Evolutionary conservation across 1,139 yeast genomes (phyloP).

Genomic region (Groenewaldozyma sp.): DNA sequence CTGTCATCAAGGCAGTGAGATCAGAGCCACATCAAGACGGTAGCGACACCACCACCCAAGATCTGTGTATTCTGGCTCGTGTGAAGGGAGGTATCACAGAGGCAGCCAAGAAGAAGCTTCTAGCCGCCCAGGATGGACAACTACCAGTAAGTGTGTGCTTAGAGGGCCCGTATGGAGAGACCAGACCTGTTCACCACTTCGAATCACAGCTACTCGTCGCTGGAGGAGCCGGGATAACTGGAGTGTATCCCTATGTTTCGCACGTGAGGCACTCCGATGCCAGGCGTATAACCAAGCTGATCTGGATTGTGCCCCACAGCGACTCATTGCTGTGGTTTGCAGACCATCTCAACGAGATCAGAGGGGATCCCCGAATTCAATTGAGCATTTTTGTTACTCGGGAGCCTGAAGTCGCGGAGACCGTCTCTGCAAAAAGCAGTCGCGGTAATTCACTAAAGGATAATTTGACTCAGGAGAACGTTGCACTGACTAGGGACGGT

Average conservation of each 20-base stretch:
- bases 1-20: slow-evolving; percentile 31
- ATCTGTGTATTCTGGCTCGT: slow-evolving; percentile 10
- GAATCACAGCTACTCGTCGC: slow-evolving; percentile 43
- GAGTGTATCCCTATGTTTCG: slow-evolving; percentile 23
- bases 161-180: slow-evolving; percentile 52
- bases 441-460: not conserved
- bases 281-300: slow-evolving; percentile 33
- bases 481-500: not conserved
- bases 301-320: slow-evolving; percentile 46
- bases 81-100: slow-evolving; percentile 16
- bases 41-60: slow-evolving; percentile 11
- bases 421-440: not conserved
- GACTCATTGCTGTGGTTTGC: slow-evolving; percentile 42
- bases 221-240: slow-evolving; percentile 65
- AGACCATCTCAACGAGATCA: slow-evolving; percentile 33
- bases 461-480: not conserved
- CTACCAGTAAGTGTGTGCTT: slow-evolving; percentile 23
- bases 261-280: slow-evolving; percentile 9
- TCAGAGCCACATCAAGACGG: slow-evolving; percentile 4
- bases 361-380: slow-evolving; percentile 7
- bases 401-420: not conserved
- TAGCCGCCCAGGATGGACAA: slow-evolving; percentile 9
- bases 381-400: slow-evolving; percentile 7
- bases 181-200: slow-evolving; percentile 38
- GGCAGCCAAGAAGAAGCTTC: slow-evolving; percentile 9